Conservation (phyloP, 805 yeast species). For the Teunomyces kruisii region DNA sequence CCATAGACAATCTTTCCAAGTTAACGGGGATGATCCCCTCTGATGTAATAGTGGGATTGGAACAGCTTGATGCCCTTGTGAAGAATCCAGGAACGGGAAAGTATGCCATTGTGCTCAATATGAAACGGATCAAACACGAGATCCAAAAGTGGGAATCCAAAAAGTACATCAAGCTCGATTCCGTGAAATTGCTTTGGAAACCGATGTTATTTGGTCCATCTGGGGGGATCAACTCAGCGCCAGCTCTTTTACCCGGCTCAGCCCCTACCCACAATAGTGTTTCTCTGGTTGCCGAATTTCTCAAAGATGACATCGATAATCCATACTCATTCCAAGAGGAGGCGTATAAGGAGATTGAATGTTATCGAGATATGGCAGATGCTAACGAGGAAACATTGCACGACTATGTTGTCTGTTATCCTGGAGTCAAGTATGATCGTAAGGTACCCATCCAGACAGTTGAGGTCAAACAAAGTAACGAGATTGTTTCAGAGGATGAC, state of each 20-base stretch:
- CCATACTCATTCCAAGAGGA: slow-evolving; percentile 59
- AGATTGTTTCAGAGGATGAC: slow-evolving; percentile 6
- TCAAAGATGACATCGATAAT: slow-evolving; percentile 69
- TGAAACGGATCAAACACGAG: slow-evolving; percentile 39
- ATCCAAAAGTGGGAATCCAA: slow-evolving; percentile 55
- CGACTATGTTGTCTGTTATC: slow-evolving; percentile 32
- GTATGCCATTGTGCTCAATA: slow-evolving; percentile 56
- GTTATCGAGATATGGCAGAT: slow-evolving; percentile 12
- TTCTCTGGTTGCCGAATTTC: slow-evolving; percentile 55
- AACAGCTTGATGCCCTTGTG: slow-evolving; percentile 64
- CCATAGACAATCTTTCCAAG: slow-evolving; percentile 62
- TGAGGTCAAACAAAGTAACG: slow-evolving; percentile 7
- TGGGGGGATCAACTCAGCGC: slow-evolving; percentile 74
- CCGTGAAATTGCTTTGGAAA: slow-evolving; percentile 67
- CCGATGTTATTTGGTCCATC: slow-evolving; percentile 83
- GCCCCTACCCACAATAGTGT: slow-evolving; percentile 43
- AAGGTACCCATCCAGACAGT: slow-evolving; percentile 10
- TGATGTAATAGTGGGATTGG: slow-evolving; percentile 85
- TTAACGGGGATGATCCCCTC: slow-evolving; percentile 84
- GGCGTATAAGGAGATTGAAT: slow-evolving; percentile 47
- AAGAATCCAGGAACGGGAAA: slow-evolving; percentile 42
- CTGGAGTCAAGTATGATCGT: slow-evolving; percentile 26
- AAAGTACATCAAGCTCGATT: slow-evolving; percentile 50
- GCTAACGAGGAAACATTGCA: slow-evolving; percentile 15
- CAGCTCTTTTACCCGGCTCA: slow-evolving; percentile 35